Evolutionary conservation across 2,329 filamentous ascomycete genomes (phyloP).

Genomic region (Diaporthe sp.): DNA sequence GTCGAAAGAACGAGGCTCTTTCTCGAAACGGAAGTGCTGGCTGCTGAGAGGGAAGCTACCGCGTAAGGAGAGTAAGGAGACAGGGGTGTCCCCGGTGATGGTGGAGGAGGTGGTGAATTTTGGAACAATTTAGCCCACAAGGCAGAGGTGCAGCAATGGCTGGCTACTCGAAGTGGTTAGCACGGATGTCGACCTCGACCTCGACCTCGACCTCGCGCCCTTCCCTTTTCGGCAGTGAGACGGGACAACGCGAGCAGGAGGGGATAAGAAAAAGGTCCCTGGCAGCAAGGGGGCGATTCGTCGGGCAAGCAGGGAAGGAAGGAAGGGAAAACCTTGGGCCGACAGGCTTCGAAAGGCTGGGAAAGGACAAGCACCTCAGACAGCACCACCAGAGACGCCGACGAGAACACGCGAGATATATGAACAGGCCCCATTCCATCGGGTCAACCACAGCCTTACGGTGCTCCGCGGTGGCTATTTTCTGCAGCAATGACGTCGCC

Average conservation of each 20-base stretch:
- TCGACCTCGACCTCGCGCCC: background rate
- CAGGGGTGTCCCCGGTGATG: background rate
- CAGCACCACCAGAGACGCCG: background rate
- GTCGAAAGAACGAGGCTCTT: background rate
- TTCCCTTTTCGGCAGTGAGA: background rate
- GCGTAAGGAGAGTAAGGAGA: background rate
- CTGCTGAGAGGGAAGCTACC: background rate
- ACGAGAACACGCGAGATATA: conserved; percentile 10
- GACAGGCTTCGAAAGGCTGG: background rate
- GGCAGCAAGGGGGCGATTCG: conserved; percentile 1
- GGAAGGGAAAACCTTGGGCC: background rate
- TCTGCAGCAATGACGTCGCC: conserved; percentile 6
- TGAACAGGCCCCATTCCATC: conserved; percentile 1
- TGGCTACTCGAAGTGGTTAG: background rate
- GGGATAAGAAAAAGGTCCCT: conserved; percentile 4
- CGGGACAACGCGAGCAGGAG: background rate
- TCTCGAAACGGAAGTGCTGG: background rate
- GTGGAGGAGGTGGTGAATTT: conserved; percentile 14
- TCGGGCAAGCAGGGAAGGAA: background rate
- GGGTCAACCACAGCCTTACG: conserved; percentile 14
- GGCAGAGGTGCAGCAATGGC: background rate
- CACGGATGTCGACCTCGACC: too few species aligned
- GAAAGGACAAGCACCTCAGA: background rate
- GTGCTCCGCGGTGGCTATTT: background rate
- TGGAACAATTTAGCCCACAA: conserved; percentile 21